A percentile compares a stretch with the other conserved stretches of the same genome.
Evolutionary conservation across 345 rosid genomes (phyloP).

Genomic region (Lepidium sativum): DNA sequence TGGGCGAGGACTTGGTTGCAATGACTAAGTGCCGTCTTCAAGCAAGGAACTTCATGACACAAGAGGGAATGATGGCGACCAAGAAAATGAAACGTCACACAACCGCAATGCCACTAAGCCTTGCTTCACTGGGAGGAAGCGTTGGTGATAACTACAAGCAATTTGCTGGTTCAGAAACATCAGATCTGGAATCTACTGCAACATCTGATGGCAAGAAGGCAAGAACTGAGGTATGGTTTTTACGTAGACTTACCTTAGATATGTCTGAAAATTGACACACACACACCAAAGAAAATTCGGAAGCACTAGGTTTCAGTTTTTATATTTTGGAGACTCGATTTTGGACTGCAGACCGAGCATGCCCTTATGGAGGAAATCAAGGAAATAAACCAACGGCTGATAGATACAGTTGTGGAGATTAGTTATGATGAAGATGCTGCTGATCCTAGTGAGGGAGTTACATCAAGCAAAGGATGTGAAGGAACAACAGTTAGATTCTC

Average conservation of each 20-base stretch:
- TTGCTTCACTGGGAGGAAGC: conserved; percentile 71
- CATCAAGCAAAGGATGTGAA: conserved; percentile 54
- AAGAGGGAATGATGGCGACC: conserved; percentile 66
- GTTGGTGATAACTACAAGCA: conserved; percentile 66
- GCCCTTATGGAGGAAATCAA: conserved; percentile 69
- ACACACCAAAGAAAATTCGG: neutral
- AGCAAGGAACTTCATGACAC: conserved; percentile 70
- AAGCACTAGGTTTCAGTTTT: neutral
- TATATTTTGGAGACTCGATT: neutral
- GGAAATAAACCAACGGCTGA: conserved; percentile 70
- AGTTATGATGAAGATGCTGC: conserved; percentile 50
- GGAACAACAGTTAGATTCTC: conserved; percentile 66
- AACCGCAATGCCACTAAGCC: conserved; percentile 72
- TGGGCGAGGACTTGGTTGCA: conserved; percentile 96
- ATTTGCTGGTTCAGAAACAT: conserved; percentile 53
- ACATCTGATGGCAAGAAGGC: conserved; percentile 69
- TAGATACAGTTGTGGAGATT: conserved; percentile 71
- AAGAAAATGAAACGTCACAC: conserved; percentile 84
- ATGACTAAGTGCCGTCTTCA: conserved; percentile 86
- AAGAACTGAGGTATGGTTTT: conserved; percentile 54
- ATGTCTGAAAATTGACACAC: conserved; percentile 5
- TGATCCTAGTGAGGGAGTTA: conserved; percentile 45
- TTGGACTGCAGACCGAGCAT: conserved; percentile 47
- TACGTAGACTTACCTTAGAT: neutral
- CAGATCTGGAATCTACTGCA: conserved; percentile 88